Conservation (phyloP, 2,329 filamentous ascomycete genomes). For the Coniella lustricola region DNA sequence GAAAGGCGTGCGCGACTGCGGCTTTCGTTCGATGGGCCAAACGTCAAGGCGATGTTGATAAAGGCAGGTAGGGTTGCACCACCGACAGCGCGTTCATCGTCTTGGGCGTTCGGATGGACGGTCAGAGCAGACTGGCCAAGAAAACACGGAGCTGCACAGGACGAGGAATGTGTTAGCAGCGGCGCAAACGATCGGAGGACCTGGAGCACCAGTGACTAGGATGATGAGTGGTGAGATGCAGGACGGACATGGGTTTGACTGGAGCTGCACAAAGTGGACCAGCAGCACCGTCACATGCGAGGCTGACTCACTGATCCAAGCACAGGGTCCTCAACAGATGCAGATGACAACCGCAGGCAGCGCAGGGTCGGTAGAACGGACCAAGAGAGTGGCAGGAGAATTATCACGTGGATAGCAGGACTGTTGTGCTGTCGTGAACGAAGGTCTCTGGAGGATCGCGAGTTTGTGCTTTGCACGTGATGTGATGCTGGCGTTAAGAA, state of each 20-base stretch:
- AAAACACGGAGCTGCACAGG: not conserved
- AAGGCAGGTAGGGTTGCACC: not conserved
- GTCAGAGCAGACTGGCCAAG: not conserved
- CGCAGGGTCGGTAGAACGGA: too few species aligned
- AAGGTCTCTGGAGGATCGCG: too few species aligned
- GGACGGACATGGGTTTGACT: not conserved
- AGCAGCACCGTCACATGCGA: conserved; percentile 6
- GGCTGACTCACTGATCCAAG: conserved; percentile 1
- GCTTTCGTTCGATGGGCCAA: conserved; percentile 7
- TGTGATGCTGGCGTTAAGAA: too few species aligned
- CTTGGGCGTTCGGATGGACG: not conserved
- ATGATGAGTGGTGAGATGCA: too few species aligned
- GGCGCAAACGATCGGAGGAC: too few species aligned
- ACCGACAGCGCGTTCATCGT: not conserved
- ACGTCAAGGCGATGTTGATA: not conserved
- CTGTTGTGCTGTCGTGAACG: not conserved
- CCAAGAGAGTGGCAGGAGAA: not conserved
- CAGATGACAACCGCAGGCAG: not conserved
- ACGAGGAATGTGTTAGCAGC: too few species aligned
- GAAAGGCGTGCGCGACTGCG: conserved; percentile 7
- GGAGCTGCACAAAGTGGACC: not conserved
- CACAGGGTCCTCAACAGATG: not conserved
- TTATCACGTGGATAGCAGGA: too few species aligned
- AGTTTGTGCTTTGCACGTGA: too few species aligned
- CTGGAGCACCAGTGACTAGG: too few species aligned